Conservation (phyloP, 768 basidiomycete species). For the Boletus reticulatus region DNA sequence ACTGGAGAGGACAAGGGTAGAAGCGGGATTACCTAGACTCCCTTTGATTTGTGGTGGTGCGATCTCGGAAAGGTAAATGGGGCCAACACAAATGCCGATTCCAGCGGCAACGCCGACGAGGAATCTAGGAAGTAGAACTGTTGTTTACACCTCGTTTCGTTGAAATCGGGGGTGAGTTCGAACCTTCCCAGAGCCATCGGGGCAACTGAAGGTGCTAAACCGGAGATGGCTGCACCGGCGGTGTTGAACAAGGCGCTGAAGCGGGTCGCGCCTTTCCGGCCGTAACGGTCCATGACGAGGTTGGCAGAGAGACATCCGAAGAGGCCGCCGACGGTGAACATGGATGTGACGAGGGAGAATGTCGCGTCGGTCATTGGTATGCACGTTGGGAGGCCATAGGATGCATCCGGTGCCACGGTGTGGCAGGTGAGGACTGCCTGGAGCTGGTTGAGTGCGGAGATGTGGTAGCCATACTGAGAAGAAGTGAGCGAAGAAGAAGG, state of each 20-base stretch:
- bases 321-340: slow-evolving; percentile 88
- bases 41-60: slow-evolving; percentile 75
- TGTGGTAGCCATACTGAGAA: slow-evolving; percentile 84
- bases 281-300: slow-evolving; percentile 64
- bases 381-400: slow-evolving; percentile 61
- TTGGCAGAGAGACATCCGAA: slow-evolving; percentile 71
- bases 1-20: background rate
- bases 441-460: slow-evolving; percentile 88
- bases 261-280: slow-evolving; percentile 66
- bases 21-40: slow-evolving; percentile 54
- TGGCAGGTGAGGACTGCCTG: slow-evolving; percentile 76
- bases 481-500: too few relatives aligned
- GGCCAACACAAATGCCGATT: slow-evolving; percentile 73
- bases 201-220: slow-evolving; percentile 52
- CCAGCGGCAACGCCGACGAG: slow-evolving; percentile 72
- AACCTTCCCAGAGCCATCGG: slow-evolving; percentile 67
- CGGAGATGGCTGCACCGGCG: slow-evolving; percentile 65
- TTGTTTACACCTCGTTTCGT: background rate
- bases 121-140: slow-evolving; percentile 38
- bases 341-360: slow-evolving; percentile 81
- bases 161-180: slow-evolving; percentile 13
- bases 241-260: slow-evolving; percentile 55
- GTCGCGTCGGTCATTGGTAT: slow-evolving; percentile 73
- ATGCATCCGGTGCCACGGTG: slow-evolving; percentile 8
- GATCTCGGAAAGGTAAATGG: slow-evolving; percentile 84